These are phyloP conservation scores for bread wheat (Triticum aestivum) DNA, from an alignment of 176 grass and related monocot genomes.

Conservation along the genomic window DNA sequence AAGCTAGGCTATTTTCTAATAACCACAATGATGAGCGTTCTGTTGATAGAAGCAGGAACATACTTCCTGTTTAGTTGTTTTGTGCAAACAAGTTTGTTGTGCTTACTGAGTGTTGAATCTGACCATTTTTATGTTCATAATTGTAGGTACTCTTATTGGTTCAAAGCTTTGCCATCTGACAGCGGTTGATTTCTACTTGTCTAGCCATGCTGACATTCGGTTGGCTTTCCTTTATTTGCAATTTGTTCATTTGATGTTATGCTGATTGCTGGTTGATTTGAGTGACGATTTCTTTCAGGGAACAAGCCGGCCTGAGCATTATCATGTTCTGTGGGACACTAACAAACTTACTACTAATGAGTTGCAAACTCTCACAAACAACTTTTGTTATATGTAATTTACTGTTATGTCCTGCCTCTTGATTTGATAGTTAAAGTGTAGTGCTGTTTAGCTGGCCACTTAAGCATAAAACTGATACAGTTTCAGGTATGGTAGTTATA, in stretches of 20 bases:
- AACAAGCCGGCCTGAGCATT: slow-evolving; percentile 87
- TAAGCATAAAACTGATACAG: not conserved
- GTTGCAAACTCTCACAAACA: slow-evolving; percentile 89
- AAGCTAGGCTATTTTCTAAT: slow-evolving; percentile 87
- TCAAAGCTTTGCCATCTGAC: slow-evolving; percentile 96
- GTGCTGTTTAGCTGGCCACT: not conserved
- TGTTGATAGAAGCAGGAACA: slow-evolving; percentile 86
- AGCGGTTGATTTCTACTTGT: slow-evolving; percentile 93
- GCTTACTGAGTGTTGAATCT: slow-evolving; percentile 3
- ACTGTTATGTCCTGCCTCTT: not conserved
- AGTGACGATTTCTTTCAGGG: slow-evolving; percentile 41
- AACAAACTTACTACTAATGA: slow-evolving; percentile 90
- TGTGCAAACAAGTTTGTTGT: not conserved
- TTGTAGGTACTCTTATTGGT: slow-evolving; percentile 79
- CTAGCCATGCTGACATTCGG: slow-evolving; percentile 95
- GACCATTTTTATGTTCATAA: slow-evolving; percentile 17
- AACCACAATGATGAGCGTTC: slow-evolving; percentile 63
- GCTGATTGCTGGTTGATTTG: slow-evolving; percentile 11
- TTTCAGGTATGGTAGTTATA: slow-evolving; percentile 66
- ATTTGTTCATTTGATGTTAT: not conserved
- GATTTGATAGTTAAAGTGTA: not conserved
- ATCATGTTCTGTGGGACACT: slow-evolving; percentile 94
- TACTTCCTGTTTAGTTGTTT: slow-evolving; percentile 74
- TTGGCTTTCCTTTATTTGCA: slow-evolving; percentile 19
- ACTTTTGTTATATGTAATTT: slow-evolving; percentile 91